phyloP scores from a whole-genome alignment of 2,329 filamentous ascomycete species.

The Cryoendolithus antarcticus region DNA sequence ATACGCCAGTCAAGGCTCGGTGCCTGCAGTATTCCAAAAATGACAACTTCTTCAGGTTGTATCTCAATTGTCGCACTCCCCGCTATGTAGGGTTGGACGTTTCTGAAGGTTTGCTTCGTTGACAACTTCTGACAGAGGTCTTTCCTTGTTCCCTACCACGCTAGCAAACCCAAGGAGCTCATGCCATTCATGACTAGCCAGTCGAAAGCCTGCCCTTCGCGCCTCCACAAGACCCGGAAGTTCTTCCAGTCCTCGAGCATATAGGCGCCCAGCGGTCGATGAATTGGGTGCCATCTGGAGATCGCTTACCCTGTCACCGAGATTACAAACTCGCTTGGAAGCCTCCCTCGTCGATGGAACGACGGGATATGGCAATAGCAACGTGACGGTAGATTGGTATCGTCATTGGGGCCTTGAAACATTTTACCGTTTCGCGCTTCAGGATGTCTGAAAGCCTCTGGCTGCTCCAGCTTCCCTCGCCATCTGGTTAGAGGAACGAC shows the following conservation, averaged over 20 bases:
- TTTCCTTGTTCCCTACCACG: too few species aligned
- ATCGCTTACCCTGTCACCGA: background rate
- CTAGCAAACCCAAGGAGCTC: slow-evolving; percentile 1
- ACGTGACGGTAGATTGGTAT: slow-evolving; percentile 1
- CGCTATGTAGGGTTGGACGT: too few species aligned
- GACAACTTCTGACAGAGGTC: too few species aligned
- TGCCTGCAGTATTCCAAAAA: too few species aligned
- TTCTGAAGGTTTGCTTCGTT: too few species aligned
- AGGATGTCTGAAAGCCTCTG: background rate
- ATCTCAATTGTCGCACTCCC: too few species aligned
- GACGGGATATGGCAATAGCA: slow-evolving; percentile 1
- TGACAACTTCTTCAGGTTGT: too few species aligned
- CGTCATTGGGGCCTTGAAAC: background rate
- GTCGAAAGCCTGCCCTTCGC: slow-evolving; percentile 1
- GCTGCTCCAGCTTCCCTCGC: background rate
- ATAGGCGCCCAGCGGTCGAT: slow-evolving; percentile 1
- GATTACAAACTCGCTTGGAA: slow-evolving; percentile 1
- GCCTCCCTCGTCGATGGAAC: background rate
- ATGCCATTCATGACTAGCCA: slow-evolving; percentile 1
- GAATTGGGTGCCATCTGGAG: background rate
- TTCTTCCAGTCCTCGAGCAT: slow-evolving; percentile 1
- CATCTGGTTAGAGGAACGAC: background rate
- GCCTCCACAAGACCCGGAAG: slow-evolving; percentile 1
- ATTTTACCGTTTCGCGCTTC: slow-evolving; percentile 1
- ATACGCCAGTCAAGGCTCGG: too few species aligned